Conservation (phyloP, 1,139 yeast genomes). For the Geotrichum cucujoidarum region DNA sequence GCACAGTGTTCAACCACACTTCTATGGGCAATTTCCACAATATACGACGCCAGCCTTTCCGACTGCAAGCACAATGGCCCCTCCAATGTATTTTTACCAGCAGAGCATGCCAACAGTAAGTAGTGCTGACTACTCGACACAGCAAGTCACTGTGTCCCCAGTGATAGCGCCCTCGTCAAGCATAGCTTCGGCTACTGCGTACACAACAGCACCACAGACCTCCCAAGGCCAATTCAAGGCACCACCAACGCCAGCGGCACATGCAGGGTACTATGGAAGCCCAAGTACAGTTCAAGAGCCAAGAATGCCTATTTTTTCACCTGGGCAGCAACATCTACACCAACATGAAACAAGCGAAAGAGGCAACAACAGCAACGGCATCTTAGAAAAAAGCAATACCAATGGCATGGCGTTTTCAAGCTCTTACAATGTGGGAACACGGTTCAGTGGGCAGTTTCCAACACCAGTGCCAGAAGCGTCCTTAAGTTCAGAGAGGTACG, state of each 20-base stretch:
- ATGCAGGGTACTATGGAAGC: neutral
- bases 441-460: too few relatives aligned
- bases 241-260: neutral
- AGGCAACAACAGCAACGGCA: too few relatives aligned
- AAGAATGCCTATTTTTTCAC: slow-evolving; percentile 23
- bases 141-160: slow-evolving; percentile 2
- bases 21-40: slow-evolving; percentile 5
- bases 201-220: slow-evolving; percentile 7
- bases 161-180: neutral
- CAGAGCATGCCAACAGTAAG: neutral
- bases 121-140: neutral
- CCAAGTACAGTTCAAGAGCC: slow-evolving; percentile 1
- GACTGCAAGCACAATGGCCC: neutral
- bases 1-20: slow-evolving; percentile 2
- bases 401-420: too few relatives aligned
- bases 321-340: slow-evolving; percentile 30
- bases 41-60: slow-evolving; percentile 3
- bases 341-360: too few relatives aligned
- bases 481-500: too few relatives aligned
- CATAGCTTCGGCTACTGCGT: slow-evolving; percentile 1
- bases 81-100: neutral
- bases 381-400: too few relatives aligned
- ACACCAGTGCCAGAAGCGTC: too few relatives aligned
- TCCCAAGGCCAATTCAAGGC: neutral
- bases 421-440: slow-evolving; percentile 20